These are phyloP conservation scores for Carpinus fangiana DNA, from an alignment of 306 rosid genomes.

Conservation along the genomic window DNA sequence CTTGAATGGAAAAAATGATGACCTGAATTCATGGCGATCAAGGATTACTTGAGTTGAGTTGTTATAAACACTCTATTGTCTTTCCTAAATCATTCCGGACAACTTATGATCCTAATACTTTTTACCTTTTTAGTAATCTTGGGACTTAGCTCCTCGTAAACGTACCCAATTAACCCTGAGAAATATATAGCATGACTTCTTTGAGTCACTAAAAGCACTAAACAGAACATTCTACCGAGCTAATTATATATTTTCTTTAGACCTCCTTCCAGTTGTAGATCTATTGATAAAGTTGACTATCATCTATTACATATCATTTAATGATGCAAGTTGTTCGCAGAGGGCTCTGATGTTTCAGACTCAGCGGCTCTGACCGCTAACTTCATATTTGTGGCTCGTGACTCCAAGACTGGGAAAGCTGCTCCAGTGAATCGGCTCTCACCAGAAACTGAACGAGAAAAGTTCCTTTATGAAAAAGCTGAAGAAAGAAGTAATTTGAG, in stretches of 20 bases:
- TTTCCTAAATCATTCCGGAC: neutral
- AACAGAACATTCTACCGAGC: neutral
- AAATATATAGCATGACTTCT: neutral
- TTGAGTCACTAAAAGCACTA: neutral
- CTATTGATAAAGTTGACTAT: neutral
- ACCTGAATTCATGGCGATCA: neutral
- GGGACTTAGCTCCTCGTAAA: neutral
- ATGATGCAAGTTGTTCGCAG: constrained; percentile 25
- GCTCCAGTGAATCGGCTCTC: constrained; percentile 79
- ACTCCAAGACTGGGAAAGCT: constrained; percentile 83
- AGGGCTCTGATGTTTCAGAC: constrained; percentile 44
- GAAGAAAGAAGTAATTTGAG: constrained; percentile 69
- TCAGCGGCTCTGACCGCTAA: constrained; percentile 74
- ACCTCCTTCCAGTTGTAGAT: neutral
- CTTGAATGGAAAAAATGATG: neutral
- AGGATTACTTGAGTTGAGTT: neutral
- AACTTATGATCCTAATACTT: neutral
- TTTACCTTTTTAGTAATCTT: neutral
- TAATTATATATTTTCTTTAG: neutral
- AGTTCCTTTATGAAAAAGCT: constrained; percentile 65
- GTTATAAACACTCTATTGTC: neutral
- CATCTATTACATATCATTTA: neutral
- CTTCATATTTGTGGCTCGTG: constrained; percentile 97
- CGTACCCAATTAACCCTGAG: neutral
- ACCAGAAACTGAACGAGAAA: constrained; percentile 77